Conservation (phyloP, 164 flowering plant genomes). For the Aristolochia contorta region DNA sequence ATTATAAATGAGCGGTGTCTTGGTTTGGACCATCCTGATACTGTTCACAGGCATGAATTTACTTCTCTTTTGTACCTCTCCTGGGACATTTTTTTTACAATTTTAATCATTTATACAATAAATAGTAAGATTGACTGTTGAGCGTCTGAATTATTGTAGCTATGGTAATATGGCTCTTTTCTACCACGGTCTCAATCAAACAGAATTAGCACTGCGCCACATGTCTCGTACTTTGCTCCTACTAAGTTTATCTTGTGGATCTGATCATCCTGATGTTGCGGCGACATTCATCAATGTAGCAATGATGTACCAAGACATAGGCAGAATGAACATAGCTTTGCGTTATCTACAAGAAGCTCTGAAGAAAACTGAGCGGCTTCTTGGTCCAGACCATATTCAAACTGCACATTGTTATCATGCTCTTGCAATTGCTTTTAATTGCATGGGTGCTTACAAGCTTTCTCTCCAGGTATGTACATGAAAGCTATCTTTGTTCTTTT, state of each 20-base stretch:
- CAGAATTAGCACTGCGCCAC: conserved; percentile 88
- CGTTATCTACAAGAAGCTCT: conserved; percentile 97
- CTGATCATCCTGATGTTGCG: conserved; percentile 99
- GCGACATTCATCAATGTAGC: conserved; percentile 97
- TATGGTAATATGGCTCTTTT: conserved; percentile 99
- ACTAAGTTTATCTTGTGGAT: conserved; percentile 80
- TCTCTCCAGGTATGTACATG: conserved; percentile 65
- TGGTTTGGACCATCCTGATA: conserved; percentile 98
- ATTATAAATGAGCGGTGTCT: conserved; percentile 95
- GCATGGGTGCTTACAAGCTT: conserved; percentile 94
- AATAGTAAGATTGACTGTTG: neutral
- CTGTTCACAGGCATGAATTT: conserved; percentile 78
- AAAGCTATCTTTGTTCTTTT: neutral
- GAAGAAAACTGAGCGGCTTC: conserved; percentile 89
- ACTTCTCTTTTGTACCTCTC: neutral
- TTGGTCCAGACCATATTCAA: conserved; percentile 95
- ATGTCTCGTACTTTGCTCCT: conserved; percentile 89
- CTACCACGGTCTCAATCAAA: conserved; percentile 95
- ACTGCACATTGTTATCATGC: conserved; percentile 99
- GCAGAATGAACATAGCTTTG: conserved; percentile 83
- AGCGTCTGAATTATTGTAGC: conserved; percentile 30
- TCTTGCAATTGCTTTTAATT: conserved; percentile 94
- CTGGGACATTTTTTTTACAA: neutral
- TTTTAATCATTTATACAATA: neutral
- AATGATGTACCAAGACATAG: conserved; percentile 98